These are phyloP conservation scores for Vitellaria paradoxa DNA, from an alignment of 179 eudicot species.

Conservation along the genomic window DNA sequence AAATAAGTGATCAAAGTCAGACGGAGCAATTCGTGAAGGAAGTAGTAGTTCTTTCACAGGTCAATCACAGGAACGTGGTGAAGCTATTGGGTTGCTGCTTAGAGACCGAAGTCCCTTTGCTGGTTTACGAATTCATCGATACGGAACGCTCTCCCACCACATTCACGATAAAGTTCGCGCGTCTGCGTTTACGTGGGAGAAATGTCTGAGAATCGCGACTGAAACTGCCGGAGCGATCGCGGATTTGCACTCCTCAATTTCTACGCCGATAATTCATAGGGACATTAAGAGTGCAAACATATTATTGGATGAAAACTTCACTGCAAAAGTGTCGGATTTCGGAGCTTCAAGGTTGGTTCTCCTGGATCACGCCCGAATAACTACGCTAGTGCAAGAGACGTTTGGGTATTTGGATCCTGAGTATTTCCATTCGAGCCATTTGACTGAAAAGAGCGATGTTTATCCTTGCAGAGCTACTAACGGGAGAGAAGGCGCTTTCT, in stretches of 20 bases:
- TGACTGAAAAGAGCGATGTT: slow-evolving; percentile 3
- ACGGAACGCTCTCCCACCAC: not conserved
- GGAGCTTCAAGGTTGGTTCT: not conserved
- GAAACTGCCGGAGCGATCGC: not conserved
- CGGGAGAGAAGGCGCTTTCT: not conserved
- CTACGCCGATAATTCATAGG: not conserved
- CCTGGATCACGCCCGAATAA: not conserved
- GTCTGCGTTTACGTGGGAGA: not conserved
- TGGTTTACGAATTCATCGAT: not conserved
- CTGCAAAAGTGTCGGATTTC: not conserved
- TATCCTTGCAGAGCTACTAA: slow-evolving; percentile 4
- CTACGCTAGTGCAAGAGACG: not conserved
- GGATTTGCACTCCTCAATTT: not conserved
- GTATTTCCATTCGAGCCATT: not conserved
- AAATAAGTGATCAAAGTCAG: not conserved
- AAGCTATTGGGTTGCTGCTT: slow-evolving; percentile 2
- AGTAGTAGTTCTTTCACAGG: not conserved
- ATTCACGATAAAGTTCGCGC: not conserved
- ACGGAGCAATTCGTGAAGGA: not conserved
- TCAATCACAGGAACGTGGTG: not conserved
- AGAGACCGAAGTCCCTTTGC: not conserved
- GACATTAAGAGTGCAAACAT: not conserved
- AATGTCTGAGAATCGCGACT: not conserved
- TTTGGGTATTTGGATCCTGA: not conserved
- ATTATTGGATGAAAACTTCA: not conserved